Conservation (phyloP, 163 green algal species). For the Chloromonas sp. region DNA sequence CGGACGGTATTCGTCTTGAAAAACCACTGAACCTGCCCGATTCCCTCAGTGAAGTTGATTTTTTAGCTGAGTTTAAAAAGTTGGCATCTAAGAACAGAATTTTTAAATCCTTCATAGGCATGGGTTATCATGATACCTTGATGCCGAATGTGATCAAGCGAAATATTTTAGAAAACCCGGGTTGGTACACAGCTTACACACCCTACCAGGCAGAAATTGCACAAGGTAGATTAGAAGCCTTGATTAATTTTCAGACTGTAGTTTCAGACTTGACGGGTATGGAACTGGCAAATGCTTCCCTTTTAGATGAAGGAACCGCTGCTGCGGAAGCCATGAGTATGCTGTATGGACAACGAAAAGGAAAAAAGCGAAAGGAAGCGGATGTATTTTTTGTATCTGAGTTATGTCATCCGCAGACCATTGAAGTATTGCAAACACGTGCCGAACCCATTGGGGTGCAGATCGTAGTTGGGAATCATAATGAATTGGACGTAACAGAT, state of each 20-base stretch:
- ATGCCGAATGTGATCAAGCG: neutral
- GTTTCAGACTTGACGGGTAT: neutral
- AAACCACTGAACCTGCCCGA: too few species aligned
- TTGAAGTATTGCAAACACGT: conserved; percentile 86
- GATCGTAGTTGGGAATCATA: conserved; percentile 73
- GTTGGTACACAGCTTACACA: neutral
- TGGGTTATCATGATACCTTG: neutral
- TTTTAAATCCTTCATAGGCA: neutral
- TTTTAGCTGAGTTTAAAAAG: neutral
- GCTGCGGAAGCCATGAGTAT: neutral
- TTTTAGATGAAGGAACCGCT: neutral
- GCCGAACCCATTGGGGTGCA: conserved; percentile 88
- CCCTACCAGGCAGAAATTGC: neutral
- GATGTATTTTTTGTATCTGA: neutral
- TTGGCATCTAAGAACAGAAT: neutral
- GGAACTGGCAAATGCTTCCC: neutral
- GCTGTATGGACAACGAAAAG: neutral
- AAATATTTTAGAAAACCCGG: neutral
- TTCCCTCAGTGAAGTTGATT: too few species aligned
- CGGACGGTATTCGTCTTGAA: too few species aligned
- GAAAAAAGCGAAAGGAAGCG: neutral
- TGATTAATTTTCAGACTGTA: neutral
- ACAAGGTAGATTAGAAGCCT: neutral
- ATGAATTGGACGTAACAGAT: conserved; percentile 50
- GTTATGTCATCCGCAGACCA: conserved; percentile 92